Conservation (phyloP, 2,329 filamentous ascomycete genomes). For the Paraphaeosphaeria sporulosa region DNA sequence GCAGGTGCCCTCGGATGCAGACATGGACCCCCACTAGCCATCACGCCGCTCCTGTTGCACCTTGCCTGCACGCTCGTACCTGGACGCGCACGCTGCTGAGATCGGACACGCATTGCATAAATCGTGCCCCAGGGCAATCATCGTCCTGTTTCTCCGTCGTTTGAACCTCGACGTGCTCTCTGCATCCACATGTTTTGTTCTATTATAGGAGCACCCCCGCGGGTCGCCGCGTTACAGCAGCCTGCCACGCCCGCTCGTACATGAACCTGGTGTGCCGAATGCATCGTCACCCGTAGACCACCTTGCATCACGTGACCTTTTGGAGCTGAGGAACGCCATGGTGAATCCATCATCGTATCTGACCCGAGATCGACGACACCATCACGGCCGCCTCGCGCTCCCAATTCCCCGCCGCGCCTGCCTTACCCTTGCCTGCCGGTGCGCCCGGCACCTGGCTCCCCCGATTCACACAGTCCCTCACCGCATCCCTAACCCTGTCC, state of each 20-base stretch:
- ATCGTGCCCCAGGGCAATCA: slow-evolving; percentile 18
- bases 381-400: slow-evolving; percentile 94
- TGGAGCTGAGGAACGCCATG: background rate
- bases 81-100: background rate
- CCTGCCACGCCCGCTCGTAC: background rate
- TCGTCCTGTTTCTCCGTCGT: slow-evolving; percentile 30
- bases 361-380: slow-evolving; percentile 81
- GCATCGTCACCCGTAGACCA: background rate
- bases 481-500: slow-evolving; percentile 75
- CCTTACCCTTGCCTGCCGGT: slow-evolving; percentile 54
- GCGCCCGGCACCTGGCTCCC: slow-evolving; percentile 74
- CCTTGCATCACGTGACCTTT: slow-evolving; percentile 1
- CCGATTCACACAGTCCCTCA: slow-evolving; percentile 82
- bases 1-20: background rate
- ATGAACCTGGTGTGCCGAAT: slow-evolving; percentile 1
- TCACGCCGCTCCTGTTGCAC: slow-evolving; percentile 10
- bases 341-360: slow-evolving; percentile 36
- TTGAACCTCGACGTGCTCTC: slow-evolving; percentile 21
- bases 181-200: slow-evolving; percentile 29
- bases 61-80: background rate
- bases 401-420: slow-evolving; percentile 67
- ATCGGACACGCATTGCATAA: slow-evolving; percentile 22
- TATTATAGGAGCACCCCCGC: slow-evolving; percentile 27
- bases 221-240: background rate
- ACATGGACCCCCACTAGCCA: slow-evolving; percentile 1